phyloP scores from a whole-genome alignment of 352 stramenopile species.

The Pythium folliculosum region DNA sequence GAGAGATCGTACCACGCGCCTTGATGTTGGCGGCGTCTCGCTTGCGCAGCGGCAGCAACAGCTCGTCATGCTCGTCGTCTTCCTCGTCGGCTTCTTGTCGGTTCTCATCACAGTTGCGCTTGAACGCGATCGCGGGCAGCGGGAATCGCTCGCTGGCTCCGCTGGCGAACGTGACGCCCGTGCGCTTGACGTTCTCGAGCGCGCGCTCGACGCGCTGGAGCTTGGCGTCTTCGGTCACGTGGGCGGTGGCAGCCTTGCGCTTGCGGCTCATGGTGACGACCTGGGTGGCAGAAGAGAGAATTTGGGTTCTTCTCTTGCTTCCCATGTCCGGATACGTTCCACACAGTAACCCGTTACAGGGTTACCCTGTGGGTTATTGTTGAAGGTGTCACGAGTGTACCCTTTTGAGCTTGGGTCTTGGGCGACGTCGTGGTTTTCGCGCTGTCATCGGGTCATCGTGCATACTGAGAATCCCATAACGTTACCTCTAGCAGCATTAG shows the following conservation, averaged over 20 bases:
- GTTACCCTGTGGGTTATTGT: too few relatives aligned
- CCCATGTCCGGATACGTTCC: too few relatives aligned
- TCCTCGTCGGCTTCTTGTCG: background rate
- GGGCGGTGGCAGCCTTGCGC: background rate
- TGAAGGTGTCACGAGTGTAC: too few relatives aligned
- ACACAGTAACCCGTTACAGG: too few relatives aligned
- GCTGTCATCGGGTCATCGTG: too few relatives aligned
- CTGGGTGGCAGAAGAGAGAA: background rate
- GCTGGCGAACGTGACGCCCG: background rate
- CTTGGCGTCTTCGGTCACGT: background rate
- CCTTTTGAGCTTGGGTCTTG: too few relatives aligned
- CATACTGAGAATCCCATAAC: too few relatives aligned
- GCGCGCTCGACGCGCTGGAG: background rate
- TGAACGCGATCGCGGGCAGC: slow-evolving; percentile 4
- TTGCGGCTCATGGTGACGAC: background rate
- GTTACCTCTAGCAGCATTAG: too few relatives aligned
- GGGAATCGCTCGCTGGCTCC: background rate
- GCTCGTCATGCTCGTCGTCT: background rate
- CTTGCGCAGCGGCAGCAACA: background rate
- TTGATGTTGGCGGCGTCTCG: background rate
- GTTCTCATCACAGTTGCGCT: background rate
- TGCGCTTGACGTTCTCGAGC: background rate
- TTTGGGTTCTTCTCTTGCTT: background rate
- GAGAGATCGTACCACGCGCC: slow-evolving; percentile 6
- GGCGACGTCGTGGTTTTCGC: too few relatives aligned